Percentiles rank a stretch among this genome's conserved stretches.
Conservation (phyloP, 805 yeast genomes). For the Metschnikowia gelsemii region DNA sequence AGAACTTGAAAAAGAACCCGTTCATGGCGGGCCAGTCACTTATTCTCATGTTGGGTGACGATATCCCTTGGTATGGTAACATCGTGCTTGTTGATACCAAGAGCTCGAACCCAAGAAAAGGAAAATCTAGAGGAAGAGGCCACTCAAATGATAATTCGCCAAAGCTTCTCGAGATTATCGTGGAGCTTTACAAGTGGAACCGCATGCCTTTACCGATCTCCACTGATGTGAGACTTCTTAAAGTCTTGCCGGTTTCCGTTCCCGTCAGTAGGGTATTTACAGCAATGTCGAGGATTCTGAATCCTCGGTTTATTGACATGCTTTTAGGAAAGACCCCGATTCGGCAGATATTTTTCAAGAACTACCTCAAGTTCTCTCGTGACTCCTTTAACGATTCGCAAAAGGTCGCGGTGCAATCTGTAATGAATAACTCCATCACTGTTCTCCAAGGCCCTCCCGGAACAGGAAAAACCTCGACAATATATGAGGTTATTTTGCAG, state of each 20-base stretch:
- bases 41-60: slow-evolving; percentile 50
- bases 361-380: slow-evolving; percentile 49
- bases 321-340: slow-evolving; percentile 55
- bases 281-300: slow-evolving; percentile 62
- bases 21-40: slow-evolving; percentile 59
- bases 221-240: slow-evolving; percentile 36
- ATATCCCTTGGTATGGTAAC: slow-evolving; percentile 59
- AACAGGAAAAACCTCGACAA: slow-evolving; percentile 46
- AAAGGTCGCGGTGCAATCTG: slow-evolving; percentile 52
- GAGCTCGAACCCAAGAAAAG: slow-evolving; percentile 8
- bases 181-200: slow-evolving; percentile 62
- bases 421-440: slow-evolving; percentile 49
- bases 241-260: slow-evolving; percentile 59
- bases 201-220: slow-evolving; percentile 47
- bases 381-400: slow-evolving; percentile 59
- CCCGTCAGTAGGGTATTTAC: slow-evolving; percentile 62
- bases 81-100: slow-evolving; percentile 43
- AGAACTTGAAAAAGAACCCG: slow-evolving; percentile 56
- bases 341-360: slow-evolving; percentile 55
- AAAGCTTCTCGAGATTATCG: slow-evolving; percentile 41
- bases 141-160: slow-evolving; percentile 12
- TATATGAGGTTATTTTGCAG: slow-evolving; percentile 48
- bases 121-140: slow-evolving; percentile 15
- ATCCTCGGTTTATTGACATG: slow-evolving; percentile 52
- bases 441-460: slow-evolving; percentile 46